Evolutionary conservation across 768 basidiomycete species (phyloP).

Genomic region (Clitopilus hobsonii): DNA sequence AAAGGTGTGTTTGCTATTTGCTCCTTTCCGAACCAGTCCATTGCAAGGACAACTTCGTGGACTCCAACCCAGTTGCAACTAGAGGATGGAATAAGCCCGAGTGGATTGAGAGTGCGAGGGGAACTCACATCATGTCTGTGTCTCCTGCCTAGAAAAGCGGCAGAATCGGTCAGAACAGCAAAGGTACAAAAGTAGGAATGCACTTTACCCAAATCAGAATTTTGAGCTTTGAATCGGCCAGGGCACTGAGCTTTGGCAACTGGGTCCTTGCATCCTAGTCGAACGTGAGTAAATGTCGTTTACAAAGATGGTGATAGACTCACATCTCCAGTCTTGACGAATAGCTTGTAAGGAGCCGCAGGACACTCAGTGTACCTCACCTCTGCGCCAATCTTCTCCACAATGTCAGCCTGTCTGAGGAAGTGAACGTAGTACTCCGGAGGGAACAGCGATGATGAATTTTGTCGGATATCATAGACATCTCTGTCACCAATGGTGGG

Average conservation of each 20-base stretch:
- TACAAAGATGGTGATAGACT: no score
- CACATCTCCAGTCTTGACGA: conserved; percentile 55
- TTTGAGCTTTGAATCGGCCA: conserved; percentile 41
- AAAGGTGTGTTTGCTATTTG: conserved; percentile 31
- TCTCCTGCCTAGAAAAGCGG: conserved; percentile 37
- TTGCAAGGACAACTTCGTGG: conserved; percentile 33
- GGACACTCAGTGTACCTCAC: conserved; percentile 45
- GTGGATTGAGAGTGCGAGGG: neutral
- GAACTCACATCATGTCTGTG: conserved; percentile 46
- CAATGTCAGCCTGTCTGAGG: conserved; percentile 26
- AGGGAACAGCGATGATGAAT: conserved; percentile 46
- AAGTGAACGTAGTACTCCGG: conserved; percentile 51
- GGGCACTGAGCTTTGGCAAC: conserved; percentile 42
- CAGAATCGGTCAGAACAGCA: conserved; percentile 12
- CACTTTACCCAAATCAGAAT: conserved; percentile 42
- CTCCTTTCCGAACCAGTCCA: conserved; percentile 40
- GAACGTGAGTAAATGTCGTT: no score
- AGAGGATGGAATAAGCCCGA: neutral
- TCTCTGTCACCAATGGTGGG: conserved; percentile 53
- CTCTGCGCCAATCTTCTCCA: conserved; percentile 49
- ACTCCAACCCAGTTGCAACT: conserved; percentile 48
- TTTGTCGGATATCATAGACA: conserved; percentile 54
- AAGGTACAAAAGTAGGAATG: neutral
- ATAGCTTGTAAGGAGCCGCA: conserved; percentile 30
- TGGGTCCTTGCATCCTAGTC: conserved; percentile 50